A percentile compares a stretch with the other conserved stretches of the same genome.
These are phyloP conservation scores for Sphaerulina musiva DNA, from an alignment of 2,329 filamentous ascomycete genomes.

Conservation along the genomic window DNA sequence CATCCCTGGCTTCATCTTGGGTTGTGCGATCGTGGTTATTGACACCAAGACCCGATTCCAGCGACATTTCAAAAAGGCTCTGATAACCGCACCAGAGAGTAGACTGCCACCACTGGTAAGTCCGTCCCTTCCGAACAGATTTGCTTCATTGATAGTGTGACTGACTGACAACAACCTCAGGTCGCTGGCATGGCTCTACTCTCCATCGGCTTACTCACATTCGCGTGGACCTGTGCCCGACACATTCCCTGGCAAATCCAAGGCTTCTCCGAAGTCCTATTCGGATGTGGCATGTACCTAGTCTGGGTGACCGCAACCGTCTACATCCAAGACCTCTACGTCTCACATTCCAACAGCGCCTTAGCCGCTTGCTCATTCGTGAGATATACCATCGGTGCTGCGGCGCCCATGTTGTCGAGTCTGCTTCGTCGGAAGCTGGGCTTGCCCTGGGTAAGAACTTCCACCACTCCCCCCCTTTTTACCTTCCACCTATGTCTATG, in stretches of 20 bases:
- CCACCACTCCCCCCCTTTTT: no score
- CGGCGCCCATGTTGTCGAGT: conserved; percentile 9
- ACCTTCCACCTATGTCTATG: neutral
- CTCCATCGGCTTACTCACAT: conserved; percentile 8
- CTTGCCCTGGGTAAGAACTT: conserved; percentile 5
- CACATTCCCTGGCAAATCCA: neutral
- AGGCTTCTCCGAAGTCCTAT: conserved; percentile 6
- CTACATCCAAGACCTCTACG: conserved; percentile 15
- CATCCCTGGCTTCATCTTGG: conserved; percentile 9
- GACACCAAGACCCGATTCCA: conserved; percentile 13
- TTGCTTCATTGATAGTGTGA: no score
- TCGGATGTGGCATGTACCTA: conserved; percentile 15
- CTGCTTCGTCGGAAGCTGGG: conserved; percentile 8
- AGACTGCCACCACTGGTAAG: conserved; percentile 16
- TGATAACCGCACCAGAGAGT: conserved; percentile 11
- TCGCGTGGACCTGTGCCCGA: conserved; percentile 5
- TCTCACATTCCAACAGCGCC: conserved; percentile 13
- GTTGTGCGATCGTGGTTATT: conserved; percentile 4
- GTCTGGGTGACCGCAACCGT: conserved; percentile 15
- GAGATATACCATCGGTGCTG: conserved; percentile 10
- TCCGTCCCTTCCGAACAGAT: neutral
- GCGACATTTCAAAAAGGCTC: neutral
- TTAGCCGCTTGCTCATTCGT: conserved; percentile 15
- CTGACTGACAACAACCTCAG: neutral
- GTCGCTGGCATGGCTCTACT: conserved; percentile 12